Evolutionary conservation across 2,329 filamentous ascomycete genomes (phyloP).

Genomic region (Monosporascus sp.): DNA sequence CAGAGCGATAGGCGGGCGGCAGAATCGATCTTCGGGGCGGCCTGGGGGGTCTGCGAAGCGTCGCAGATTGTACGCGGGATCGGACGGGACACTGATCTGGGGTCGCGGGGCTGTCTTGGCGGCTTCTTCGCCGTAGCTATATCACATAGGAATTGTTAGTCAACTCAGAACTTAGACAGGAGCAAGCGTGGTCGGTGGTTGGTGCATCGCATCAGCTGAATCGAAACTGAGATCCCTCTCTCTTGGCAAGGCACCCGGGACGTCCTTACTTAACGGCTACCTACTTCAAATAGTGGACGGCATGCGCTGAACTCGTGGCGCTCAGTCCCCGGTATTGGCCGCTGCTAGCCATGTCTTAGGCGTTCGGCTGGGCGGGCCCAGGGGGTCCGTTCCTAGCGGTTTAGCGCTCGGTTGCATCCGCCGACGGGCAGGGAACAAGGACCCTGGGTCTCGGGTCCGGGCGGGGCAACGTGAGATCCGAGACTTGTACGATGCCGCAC

Average conservation of each 20-base stretch:
- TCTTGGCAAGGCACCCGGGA: too few relatives aligned
- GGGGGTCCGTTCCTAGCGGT: slow-evolving; percentile 9
- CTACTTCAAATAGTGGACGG: slow-evolving; percentile 22
- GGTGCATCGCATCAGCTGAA: too few relatives aligned
- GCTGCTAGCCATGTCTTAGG: slow-evolving; percentile 15
- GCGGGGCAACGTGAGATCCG: neutral
- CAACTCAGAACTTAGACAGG: neutral
- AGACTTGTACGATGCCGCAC: slow-evolving; percentile 1
- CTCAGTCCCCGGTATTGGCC: slow-evolving; percentile 1
- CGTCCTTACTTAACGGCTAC: neutral
- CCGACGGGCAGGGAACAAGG: slow-evolving; percentile 6
- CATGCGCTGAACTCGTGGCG: slow-evolving; percentile 15
- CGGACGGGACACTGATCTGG: slow-evolving; percentile 16
- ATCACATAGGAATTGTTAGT: neutral
- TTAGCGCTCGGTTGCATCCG: slow-evolving; percentile 15
- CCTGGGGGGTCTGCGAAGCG: slow-evolving; percentile 21
- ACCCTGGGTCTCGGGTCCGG: neutral
- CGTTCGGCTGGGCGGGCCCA: slow-evolving; percentile 1
- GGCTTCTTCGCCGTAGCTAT: slow-evolving; percentile 12
- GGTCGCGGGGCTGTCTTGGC: slow-evolving; percentile 12
- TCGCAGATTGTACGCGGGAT: slow-evolving; percentile 20
- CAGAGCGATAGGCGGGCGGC: slow-evolving; percentile 15
- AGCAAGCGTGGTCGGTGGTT: too few relatives aligned
- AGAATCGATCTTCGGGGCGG: slow-evolving; percentile 18
- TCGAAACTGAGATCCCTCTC: neutral